A percentile compares a stretch with the other conserved stretches of the same genome.
Evolutionary conservation across 495 filamentous ascomycete genomes (phyloP).

Genomic region (Aspergillus sclerotioniger): DNA sequence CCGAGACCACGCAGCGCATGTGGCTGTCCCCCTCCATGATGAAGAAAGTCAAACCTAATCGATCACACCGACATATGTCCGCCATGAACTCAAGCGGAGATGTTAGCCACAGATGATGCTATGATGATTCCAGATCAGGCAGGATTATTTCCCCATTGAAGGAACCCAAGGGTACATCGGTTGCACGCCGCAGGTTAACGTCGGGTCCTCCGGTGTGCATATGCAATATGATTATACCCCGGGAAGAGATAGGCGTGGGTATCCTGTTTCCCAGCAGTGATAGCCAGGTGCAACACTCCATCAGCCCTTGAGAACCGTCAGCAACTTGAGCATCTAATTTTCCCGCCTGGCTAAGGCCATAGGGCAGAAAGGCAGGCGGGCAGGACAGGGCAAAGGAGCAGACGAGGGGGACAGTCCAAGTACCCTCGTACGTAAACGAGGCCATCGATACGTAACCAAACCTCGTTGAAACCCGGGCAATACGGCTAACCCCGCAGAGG

Average conservation of each 20-base stretch:
- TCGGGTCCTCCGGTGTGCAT: conserved; percentile 5
- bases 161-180: background rate
- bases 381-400: background rate
- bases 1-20: no score
- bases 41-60: background rate
- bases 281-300: conserved; percentile 5
- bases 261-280: background rate
- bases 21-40: background rate
- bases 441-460: background rate
- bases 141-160: background rate
- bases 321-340: background rate
- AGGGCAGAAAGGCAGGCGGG: background rate
- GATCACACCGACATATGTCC: background rate
- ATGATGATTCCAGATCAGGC: background rate
- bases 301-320: background rate
- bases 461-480: background rate
- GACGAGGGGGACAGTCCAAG: background rate
- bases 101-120: conserved; percentile 4
- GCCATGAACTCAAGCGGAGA: background rate
- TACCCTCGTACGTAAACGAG: conserved; percentile 5
- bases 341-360: background rate
- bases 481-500: background rate
- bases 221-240: background rate
- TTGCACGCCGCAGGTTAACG: conserved; percentile 1
- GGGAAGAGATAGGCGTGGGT: background rate